A percentile compares a stretch with the other conserved stretches of the same genome.
These are phyloP conservation scores for Cavenderia fasciculata DNA, from an alignment of 78 protist genomes.

Conservation along the genomic window DNA sequence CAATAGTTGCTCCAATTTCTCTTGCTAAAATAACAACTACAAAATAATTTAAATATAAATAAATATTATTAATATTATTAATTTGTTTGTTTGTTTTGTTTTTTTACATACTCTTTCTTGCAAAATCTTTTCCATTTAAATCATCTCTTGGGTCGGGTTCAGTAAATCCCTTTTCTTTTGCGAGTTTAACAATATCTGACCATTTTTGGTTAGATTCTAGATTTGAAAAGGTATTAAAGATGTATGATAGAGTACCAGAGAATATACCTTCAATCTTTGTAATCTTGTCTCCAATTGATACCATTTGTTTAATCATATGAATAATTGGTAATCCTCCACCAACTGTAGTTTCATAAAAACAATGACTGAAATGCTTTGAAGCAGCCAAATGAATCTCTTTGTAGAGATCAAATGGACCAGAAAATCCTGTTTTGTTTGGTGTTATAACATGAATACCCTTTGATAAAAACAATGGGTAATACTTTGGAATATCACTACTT, in stretches of 20 bases:
- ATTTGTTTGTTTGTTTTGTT: no score
- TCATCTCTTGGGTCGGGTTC: conserved; percentile 93
- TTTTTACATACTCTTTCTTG: conserved; percentile 86
- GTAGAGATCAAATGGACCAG: conserved; percentile 38
- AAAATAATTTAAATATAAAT: no score
- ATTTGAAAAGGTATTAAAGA: conserved; percentile 70
- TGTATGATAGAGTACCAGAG: conserved; percentile 85
- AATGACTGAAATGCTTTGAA: not conserved
- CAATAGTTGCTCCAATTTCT: not conserved
- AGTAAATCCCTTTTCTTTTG: conserved; percentile 65
- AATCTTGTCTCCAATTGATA: conserved; percentile 78
- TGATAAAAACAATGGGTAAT: conserved; percentile 58
- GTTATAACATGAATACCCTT: conserved; percentile 78
- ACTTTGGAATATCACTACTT: conserved; percentile 33
- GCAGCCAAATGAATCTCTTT: conserved; percentile 7
- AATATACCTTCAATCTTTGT: conserved; percentile 74
- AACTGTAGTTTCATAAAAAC: conserved; percentile 77
- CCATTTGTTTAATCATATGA: conserved; percentile 28
- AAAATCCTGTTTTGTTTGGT: conserved; percentile 79
- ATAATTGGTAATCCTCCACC: conserved; percentile 87
- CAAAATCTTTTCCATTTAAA: conserved; percentile 88
- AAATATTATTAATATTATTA: no score
- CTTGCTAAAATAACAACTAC: conserved; percentile 42
- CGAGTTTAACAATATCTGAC: conserved; percentile 13
- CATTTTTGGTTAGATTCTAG: not conserved